These are phyloP conservation scores for Oropetium thomaeum DNA, from an alignment of 176 grass and related monocot species.

Conservation along the genomic window DNA sequence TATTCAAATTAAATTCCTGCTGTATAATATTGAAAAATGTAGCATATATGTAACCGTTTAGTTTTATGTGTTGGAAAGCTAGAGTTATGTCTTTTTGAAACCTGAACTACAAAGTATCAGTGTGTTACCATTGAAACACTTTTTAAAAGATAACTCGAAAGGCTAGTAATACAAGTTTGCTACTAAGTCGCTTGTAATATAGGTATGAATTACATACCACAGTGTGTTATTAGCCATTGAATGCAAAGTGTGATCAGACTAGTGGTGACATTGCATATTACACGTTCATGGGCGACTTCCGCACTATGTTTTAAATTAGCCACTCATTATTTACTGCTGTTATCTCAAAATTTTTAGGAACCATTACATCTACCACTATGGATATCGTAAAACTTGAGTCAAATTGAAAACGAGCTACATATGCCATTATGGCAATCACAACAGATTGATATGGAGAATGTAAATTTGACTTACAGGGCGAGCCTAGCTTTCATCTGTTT, in stretches of 20 bases:
- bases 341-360: background rate
- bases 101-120: background rate
- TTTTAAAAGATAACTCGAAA: background rate
- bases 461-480: slow-evolving; percentile 46
- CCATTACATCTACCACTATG: background rate
- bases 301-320: background rate
- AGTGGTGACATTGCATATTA: background rate
- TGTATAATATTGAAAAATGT: background rate
- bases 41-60: background rate
- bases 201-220: background rate
- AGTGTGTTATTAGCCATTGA: background rate
- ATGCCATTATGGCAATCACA: background rate
- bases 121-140: background rate
- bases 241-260: background rate
- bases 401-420: background rate
- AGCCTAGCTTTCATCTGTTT: slow-evolving; percentile 83
- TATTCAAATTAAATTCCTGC: background rate
- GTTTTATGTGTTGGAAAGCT: background rate
- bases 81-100: background rate
- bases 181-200: background rate
- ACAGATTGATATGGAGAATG: slow-evolving; percentile 6
- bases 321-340: background rate
- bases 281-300: background rate
- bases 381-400: background rate
- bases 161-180: too few relatives aligned